Base-by-base conservation (phyloP, 805 yeast species). In the Suhomyces pyralidae region DNA sequence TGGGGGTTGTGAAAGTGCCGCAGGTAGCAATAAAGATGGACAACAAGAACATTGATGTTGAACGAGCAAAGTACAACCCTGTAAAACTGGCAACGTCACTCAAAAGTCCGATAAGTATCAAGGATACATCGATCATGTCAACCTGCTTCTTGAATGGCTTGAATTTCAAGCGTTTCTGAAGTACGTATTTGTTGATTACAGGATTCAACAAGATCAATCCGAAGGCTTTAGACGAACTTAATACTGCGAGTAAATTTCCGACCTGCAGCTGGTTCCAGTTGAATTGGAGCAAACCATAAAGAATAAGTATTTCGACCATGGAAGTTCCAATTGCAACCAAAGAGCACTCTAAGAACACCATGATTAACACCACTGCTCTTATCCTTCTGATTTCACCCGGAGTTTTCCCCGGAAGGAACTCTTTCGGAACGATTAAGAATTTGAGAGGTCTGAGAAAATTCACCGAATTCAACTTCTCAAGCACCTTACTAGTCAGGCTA, bases 1-100 rank as follows among this genome's bases (percentile, higher is more conserved):
- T 74, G 1, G 94, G 93, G 0, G 53, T 28, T 26, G 47, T 25
- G n/a, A 50, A 25, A n/a, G 36, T 46, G 15, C 47, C 49, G 3
- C 48, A 48, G 9, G 30, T 42, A 12, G 24, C 42, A 10, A 38
- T 17, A 2, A 38, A 8, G 24, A 38, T 38, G 3, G 42, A 38
- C 4, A 42, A 17, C 22, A 40, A 19, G 38, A 47, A 40, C 34
- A 49, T 14, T 50, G 46, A 30, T 10, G 42, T n/a, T 2, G 53
- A 46, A 10, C 32, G 43, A 2, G 40, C 26, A 19, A 48, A 26
- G 5, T 58, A 48, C 8, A 62, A 42, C 28, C 52, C 38, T 1
- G 50, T n/a, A 36, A 59, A 44, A 25, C 61, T 59, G 1, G 53
- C 5, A 19, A 51, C 22, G 40, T 62, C 66, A 5, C 50, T 50